A percentile compares a stretch with the other conserved stretches of the same genome.
phyloP scores from a whole-genome alignment of 2,329 filamentous ascomycete genomes.

The Neofusicoccum laricinum region DNA sequence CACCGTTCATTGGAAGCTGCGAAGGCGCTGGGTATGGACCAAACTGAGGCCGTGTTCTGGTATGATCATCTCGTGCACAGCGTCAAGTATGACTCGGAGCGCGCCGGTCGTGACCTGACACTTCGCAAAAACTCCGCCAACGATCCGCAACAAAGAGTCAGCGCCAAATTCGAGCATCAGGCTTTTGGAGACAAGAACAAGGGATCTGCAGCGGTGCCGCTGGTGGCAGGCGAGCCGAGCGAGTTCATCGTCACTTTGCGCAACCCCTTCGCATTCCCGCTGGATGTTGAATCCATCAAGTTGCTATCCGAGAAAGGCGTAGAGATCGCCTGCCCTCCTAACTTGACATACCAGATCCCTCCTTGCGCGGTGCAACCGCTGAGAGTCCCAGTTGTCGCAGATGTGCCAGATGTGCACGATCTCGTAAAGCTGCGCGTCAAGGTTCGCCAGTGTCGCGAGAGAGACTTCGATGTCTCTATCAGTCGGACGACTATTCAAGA shows the following conservation, averaged over 20 bases:
- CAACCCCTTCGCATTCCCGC: conserved; percentile 89
- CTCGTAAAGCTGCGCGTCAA: conserved; percentile 6
- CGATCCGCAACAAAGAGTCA: conserved; percentile 57
- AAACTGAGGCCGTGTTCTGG: conserved; percentile 85
- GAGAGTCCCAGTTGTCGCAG: conserved; percentile 10
- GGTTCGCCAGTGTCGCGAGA: conserved; percentile 9
- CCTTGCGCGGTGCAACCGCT: conserved; percentile 27
- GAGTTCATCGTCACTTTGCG: conserved; percentile 82
- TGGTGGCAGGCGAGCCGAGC: conserved; percentile 76
- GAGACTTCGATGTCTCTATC: conserved; percentile 9
- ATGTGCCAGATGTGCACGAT: not conserved
- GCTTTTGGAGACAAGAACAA: conserved; percentile 67
- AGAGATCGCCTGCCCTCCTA: conserved; percentile 69
- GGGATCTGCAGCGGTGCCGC: conserved; percentile 39
- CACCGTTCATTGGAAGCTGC: conserved; percentile 78
- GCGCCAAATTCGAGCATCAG: conserved; percentile 88
- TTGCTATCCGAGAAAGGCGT: conserved; percentile 70
- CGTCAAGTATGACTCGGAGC: conserved; percentile 17
- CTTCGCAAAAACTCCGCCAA: conserved; percentile 12
- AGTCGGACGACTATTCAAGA: not conserved
- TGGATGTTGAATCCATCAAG: conserved; percentile 80
- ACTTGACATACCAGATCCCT: conserved; percentile 16
- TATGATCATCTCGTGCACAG: conserved; percentile 86
- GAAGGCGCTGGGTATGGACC: conserved; percentile 66
- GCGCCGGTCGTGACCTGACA: conserved; percentile 19